Percentiles rank a stretch among this genome's conserved stretches.
Evolutionary conservation across 139 green algal genomes (phyloP).

Genomic region (Bryopsis sp.): DNA sequence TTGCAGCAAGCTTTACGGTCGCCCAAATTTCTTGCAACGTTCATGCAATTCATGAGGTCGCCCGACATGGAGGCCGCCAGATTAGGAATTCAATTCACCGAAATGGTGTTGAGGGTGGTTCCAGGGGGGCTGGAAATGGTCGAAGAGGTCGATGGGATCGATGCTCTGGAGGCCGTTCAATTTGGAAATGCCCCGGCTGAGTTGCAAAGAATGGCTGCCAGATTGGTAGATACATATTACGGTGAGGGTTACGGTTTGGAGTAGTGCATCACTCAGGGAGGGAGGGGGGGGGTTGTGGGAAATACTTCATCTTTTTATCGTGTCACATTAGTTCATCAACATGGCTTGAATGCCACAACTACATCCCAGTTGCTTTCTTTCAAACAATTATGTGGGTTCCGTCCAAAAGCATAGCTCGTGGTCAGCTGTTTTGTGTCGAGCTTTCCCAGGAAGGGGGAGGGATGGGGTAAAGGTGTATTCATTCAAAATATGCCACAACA

Average conservation of each 20-base stretch:
- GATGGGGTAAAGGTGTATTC: too few relatives aligned
- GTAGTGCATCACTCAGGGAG: neutral
- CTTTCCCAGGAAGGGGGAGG: too few relatives aligned
- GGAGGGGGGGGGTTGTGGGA: neutral
- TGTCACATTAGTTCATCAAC: too few relatives aligned
- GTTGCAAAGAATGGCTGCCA: conserved; percentile 28
- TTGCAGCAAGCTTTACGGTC: conserved; percentile 9
- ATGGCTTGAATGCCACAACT: too few relatives aligned
- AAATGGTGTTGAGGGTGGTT: conserved; percentile 34
- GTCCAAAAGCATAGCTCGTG: too few relatives aligned
- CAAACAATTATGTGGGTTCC: too few relatives aligned
- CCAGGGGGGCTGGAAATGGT: conserved; percentile 24
- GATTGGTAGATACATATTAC: conserved; percentile 39
- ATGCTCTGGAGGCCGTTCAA: conserved; percentile 35
- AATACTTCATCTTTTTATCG: too few relatives aligned
- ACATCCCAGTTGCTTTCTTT: too few relatives aligned
- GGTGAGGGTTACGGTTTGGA: conserved; percentile 27
- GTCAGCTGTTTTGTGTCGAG: too few relatives aligned
- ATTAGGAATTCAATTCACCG: conserved; percentile 35
- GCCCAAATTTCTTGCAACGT: conserved; percentile 23
- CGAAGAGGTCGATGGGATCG: conserved; percentile 38
- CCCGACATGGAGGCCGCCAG: conserved; percentile 32
- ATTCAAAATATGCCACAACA: too few relatives aligned
- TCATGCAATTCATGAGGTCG: conserved; percentile 29
- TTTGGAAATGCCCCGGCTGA: conserved; percentile 24